Evolutionary conservation across 1,139 yeast species (phyloP).

Genomic region (Torulaspora pretoriensis): DNA sequence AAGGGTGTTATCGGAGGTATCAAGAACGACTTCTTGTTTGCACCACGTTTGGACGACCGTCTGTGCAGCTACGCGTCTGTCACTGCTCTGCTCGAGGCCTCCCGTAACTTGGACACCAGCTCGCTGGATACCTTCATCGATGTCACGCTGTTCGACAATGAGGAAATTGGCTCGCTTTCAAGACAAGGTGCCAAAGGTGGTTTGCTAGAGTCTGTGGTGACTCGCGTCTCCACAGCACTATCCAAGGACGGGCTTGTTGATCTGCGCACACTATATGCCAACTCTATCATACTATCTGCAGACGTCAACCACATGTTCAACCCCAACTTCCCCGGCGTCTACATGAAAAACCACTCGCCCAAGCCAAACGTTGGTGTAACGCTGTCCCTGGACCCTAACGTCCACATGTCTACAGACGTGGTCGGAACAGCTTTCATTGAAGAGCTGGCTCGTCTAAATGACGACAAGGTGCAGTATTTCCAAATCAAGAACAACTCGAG

Average conservation of each 20-base stretch:
- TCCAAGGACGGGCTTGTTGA: slow-evolving; percentile 26
- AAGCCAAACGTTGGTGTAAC: slow-evolving; percentile 72
- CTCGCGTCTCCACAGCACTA: slow-evolving; percentile 36
- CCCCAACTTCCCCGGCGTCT: slow-evolving; percentile 58
- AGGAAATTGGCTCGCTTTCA: slow-evolving; percentile 59
- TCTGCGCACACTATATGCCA: slow-evolving; percentile 44
- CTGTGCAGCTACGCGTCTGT: slow-evolving; percentile 60
- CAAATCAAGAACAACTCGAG: slow-evolving; percentile 68
- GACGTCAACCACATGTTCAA: slow-evolving; percentile 64
- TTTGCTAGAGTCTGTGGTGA: slow-evolving; percentile 43
- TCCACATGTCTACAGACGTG: slow-evolving; percentile 76
- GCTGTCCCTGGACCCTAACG: slow-evolving; percentile 69
- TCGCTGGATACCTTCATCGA: slow-evolving; percentile 43
- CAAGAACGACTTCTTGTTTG: slow-evolving; percentile 55
- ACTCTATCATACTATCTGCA: slow-evolving; percentile 57
- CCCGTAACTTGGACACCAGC: slow-evolving; percentile 27
- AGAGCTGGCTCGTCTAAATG: slow-evolving; percentile 58
- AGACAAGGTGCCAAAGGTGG: slow-evolving; percentile 60
- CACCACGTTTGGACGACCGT: slow-evolving; percentile 66
- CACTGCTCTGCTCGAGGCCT: slow-evolving; percentile 45
- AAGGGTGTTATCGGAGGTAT: slow-evolving; percentile 59
- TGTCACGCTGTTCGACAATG: slow-evolving; percentile 56
- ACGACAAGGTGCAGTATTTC: slow-evolving; percentile 61
- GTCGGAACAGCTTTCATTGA: slow-evolving; percentile 63
- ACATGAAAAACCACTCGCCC: slow-evolving; percentile 72